Percentiles rank a stretch among this genome's conserved stretches.
Conservation (phyloP, 2,329 filamentous ascomycete species). For the Cladobotryum mycophilum region DNA sequence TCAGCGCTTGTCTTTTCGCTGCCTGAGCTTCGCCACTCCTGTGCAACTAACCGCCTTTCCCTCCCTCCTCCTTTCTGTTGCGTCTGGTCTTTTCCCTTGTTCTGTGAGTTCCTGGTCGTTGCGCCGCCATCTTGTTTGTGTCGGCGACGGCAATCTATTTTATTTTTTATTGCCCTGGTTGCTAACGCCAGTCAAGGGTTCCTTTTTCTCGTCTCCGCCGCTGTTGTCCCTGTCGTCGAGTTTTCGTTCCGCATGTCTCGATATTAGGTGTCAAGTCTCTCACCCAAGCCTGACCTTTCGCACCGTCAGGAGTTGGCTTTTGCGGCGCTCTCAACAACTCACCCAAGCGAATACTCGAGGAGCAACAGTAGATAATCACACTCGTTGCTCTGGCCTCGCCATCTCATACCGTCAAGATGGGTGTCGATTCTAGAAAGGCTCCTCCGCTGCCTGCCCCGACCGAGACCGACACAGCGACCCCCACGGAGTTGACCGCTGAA, state of each 20-base stretch:
- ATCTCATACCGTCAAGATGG: conserved; percentile 39
- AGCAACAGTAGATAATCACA: conserved; percentile 1
- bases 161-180: not conserved
- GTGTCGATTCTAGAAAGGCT: conserved; percentile 47
- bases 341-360: not conserved
- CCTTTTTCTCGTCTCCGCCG: not conserved
- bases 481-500: conserved; percentile 59
- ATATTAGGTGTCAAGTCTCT: conserved; percentile 4
- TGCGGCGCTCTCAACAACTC: not conserved
- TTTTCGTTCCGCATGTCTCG: conserved; percentile 7
- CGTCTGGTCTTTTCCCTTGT: not conserved
- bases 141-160: not conserved
- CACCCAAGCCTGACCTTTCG: not conserved
- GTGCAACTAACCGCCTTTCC: conserved; percentile 2
- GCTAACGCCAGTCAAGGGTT: not conserved
- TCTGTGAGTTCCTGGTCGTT: not conserved
- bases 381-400: conserved; percentile 2
- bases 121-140: not conserved
- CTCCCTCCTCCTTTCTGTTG: not conserved
- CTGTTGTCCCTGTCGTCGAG: conserved; percentile 2
- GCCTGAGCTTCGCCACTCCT: conserved; percentile 11
- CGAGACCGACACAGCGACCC: conserved; percentile 59
- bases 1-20: conserved; percentile 3
- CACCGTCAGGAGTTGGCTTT: not conserved
- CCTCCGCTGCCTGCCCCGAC: conserved; percentile 74